A percentile compares a stretch with the other conserved stretches of the same genome.
Conservation (phyloP, 306 rosid genomes). For the Rosa chinensis region DNA sequence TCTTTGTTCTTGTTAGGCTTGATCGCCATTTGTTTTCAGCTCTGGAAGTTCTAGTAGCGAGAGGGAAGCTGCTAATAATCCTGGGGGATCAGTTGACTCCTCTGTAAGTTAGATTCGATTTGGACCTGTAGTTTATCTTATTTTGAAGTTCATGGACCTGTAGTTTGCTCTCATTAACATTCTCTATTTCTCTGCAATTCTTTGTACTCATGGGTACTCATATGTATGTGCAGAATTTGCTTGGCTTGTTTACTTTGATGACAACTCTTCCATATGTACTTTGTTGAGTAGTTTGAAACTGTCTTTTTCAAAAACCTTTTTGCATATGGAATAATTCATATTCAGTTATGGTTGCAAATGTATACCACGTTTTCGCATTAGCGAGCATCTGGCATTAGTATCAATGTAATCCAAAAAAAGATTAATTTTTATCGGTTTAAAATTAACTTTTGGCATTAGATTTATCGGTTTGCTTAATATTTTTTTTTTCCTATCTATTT, state of each 20-base stretch:
- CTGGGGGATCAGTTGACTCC: conserved; percentile 53
- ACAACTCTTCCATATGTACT: not conserved
- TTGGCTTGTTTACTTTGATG: not conserved
- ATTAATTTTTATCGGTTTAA: no score
- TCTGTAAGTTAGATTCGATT: conserved; percentile 57
- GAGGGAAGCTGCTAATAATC: conserved; percentile 31
- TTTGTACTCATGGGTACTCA: not conserved
- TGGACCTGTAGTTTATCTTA: conserved; percentile 16
- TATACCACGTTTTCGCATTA: not conserved
- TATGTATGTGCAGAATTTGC: not conserved
- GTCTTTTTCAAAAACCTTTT: not conserved
- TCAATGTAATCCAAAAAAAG: not conserved
- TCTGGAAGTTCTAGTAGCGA: not conserved
- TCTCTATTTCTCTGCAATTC: not conserved
- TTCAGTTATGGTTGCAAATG: not conserved
- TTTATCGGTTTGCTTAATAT: not conserved
- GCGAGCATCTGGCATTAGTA: conserved; percentile 5
- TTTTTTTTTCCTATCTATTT: not conserved
- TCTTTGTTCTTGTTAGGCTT: conserved; percentile 47
- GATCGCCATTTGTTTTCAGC: conserved; percentile 55
- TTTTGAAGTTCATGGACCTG: conserved; percentile 5
- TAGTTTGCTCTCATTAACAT: not conserved
- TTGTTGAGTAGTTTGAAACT: not conserved
- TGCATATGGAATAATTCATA: not conserved
- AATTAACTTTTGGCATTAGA: not conserved